Evolutionary conservation across 768 basidiomycete species (phyloP), one percentile per base, ranked within the genome.

Genomic region (Tulasnella sp.): DNA sequence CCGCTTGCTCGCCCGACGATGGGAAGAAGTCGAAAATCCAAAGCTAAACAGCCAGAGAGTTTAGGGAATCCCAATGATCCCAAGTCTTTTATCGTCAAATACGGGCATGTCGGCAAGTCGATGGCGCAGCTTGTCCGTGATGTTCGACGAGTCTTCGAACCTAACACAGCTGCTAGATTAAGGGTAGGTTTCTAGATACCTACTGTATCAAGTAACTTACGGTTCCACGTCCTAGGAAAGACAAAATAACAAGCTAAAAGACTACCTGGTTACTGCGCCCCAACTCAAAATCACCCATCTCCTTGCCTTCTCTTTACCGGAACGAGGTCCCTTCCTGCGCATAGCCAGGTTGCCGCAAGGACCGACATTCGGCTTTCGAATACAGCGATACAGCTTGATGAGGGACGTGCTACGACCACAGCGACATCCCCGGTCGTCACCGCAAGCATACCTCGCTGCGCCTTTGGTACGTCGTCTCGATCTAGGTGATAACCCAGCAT

Each of bases 51-150:
- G n/a, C n/a, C n/a, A n/a, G n/a, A n/a, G n/a, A n/a, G n/a, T n/a
- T n/a, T n/a, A n/a, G 45, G 32, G 23, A 46, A 46, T n/a, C 19
- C 23, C 7, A 67, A 68, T 11, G 71, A 71, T 0, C 94, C 94
- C 3, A 94, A 87, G 72, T 92, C 91, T 0, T 98, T 99, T 66
- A 86, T 99, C 59, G 87, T 99, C 67, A 94, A 93, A 69, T 89
- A 93, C 71, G 96, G 96, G 37, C 81, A 83, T 57, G 92, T 98
- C 29, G 94, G 96, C 17, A 74, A 78, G 48, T 90, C 89, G 6
- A 73, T 97, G 56, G 71, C 82, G 4, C 88, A 92, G 66, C 83
- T 99, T 35, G 93, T 97, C 17, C 79, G 87, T 56, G 94, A 99
- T 71, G 73, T 96, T 66, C 76, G 96, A 65, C 87, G 88, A 69